Conservation (phyloP, 2,329 filamentous ascomycete genomes). For the Lasiodiplodia sp. region DNA sequence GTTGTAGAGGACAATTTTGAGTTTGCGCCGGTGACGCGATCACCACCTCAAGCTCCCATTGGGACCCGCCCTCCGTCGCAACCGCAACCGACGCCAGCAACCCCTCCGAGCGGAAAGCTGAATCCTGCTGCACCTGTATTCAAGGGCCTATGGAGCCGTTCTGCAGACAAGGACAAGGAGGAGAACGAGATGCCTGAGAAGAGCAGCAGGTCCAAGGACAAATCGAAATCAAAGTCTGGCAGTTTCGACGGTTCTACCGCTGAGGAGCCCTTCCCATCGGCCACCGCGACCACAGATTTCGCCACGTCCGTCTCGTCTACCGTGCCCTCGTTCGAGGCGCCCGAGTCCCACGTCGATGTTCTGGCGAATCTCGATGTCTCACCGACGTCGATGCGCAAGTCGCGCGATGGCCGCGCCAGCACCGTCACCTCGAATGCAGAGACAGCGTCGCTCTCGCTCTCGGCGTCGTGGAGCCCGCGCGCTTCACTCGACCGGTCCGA, state of each 20-base stretch:
- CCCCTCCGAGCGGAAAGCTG: conserved; percentile 60
- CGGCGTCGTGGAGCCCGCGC: conserved; percentile 43
- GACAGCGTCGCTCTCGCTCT: conserved; percentile 27
- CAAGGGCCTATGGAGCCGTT: conserved; percentile 29
- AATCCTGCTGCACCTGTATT: conserved; percentile 93
- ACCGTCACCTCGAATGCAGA: conserved; percentile 28
- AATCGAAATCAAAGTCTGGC: not conserved
- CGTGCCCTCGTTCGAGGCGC: not conserved
- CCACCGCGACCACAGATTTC: conserved; percentile 42
- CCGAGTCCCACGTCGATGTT: not conserved
- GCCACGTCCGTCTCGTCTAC: conserved; percentile 34
- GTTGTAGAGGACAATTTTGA: conserved; percentile 60
- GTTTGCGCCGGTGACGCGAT: conserved; percentile 56
- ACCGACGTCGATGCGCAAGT: conserved; percentile 34
- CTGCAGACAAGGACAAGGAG: conserved; percentile 23
- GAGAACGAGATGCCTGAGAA: conserved; percentile 21
- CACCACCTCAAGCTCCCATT: conserved; percentile 71
- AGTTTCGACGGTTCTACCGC: not conserved
- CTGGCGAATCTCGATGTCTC: conserved; percentile 17
- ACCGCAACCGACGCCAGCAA: conserved; percentile 57
- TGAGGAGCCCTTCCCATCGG: not conserved
- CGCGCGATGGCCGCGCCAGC: conserved; percentile 27
- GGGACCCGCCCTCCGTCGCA: conserved; percentile 76
- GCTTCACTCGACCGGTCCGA: conserved; percentile 50
- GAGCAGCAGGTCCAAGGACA: conserved; percentile 9